phyloP scores from a whole-genome alignment of 2,329 filamentous ascomycete genomes.

The Pseudocercospora macadamiae region DNA sequence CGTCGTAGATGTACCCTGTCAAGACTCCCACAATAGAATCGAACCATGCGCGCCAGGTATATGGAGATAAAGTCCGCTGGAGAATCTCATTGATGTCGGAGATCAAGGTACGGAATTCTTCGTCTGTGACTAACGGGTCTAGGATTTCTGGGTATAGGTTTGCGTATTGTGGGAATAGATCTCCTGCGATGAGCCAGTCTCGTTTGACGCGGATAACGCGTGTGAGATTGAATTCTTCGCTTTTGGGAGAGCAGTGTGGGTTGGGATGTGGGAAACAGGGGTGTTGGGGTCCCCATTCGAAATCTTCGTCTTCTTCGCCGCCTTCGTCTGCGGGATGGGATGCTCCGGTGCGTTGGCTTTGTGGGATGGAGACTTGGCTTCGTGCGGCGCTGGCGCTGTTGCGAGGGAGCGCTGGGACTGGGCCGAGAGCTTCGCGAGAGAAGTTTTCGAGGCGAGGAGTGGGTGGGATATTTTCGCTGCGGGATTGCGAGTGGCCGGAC shows the following conservation, averaged over 20 bases:
- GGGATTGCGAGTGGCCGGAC: constrained; percentile 12
- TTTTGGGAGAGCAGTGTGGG: constrained; percentile 80
- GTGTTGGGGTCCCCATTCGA: constrained; percentile 90
- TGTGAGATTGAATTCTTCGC: constrained; percentile 73
- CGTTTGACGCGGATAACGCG: constrained; percentile 88
- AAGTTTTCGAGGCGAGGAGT: constrained; percentile 5
- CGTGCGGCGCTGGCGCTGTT: not conserved
- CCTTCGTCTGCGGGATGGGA: constrained; percentile 18
- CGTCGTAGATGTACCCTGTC: constrained; percentile 95
- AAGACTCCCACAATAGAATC: constrained; percentile 78
- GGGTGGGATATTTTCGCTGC: constrained; percentile 16
- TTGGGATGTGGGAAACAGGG: constrained; percentile 94
- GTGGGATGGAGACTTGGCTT: not conserved
- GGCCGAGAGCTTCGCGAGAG: constrained; percentile 9
- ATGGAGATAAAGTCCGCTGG: constrained; percentile 78
- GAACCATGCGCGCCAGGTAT: constrained; percentile 72
- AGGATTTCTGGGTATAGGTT: constrained; percentile 96
- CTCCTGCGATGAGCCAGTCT: constrained; percentile 86
- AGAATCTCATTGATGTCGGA: constrained; percentile 80
- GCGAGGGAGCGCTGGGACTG: constrained; percentile 4
- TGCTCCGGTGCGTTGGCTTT: constrained; percentile 4
- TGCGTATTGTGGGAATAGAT: constrained; percentile 88
- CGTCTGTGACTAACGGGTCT: constrained; percentile 81
- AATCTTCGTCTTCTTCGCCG: constrained; percentile 52
- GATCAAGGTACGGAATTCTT: constrained; percentile 81